phyloP scores from a whole-genome alignment of 305 asterid genomes.

The Vinca major region DNA sequence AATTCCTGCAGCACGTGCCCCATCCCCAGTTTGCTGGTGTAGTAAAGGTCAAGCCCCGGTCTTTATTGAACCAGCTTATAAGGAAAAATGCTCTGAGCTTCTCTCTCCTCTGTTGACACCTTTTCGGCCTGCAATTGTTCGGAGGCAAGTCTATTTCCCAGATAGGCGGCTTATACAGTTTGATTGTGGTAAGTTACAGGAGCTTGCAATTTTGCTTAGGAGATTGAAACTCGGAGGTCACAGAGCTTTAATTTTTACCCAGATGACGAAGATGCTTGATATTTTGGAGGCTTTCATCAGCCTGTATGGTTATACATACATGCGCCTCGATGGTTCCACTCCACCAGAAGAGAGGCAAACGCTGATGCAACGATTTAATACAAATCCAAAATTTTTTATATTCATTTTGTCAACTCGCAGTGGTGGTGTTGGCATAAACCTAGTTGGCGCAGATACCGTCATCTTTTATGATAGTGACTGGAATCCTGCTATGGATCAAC shows the following conservation, averaged over 20 bases:
- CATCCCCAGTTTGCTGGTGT: constrained; percentile 91
- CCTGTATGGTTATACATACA: constrained; percentile 92
- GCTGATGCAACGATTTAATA: constrained; percentile 94
- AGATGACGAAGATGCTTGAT: constrained; percentile 99
- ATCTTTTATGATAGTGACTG: constrained; percentile 98
- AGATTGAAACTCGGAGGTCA: constrained; percentile 90
- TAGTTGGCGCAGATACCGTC: constrained; percentile 98
- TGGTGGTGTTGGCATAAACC: constrained; percentile 98
- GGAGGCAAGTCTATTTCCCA: constrained; percentile 97
- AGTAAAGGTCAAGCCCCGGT: constrained; percentile 63
- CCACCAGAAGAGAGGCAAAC: constrained; percentile 98
- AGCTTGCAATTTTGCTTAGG: constrained; percentile 84
- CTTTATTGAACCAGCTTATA: constrained; percentile 48
- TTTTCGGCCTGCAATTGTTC: constrained; percentile 90
- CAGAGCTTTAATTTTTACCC: constrained; percentile 94
- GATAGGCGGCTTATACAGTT: constrained; percentile 97
- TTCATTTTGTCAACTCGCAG: constrained; percentile 97
- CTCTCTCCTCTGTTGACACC: constrained; percentile 75
- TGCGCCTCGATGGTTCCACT: constrained; percentile 99
- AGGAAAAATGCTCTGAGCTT: constrained; percentile 47
- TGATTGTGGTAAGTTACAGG: constrained; percentile 97
- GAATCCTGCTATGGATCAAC: constrained; percentile 99
- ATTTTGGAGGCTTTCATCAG: constrained; percentile 92
- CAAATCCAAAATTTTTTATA: constrained; percentile 84
- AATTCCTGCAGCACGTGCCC: constrained; percentile 99